Conservation (phyloP, 306 rosid genomes). For the Notholithocarpus densiflorus region DNA sequence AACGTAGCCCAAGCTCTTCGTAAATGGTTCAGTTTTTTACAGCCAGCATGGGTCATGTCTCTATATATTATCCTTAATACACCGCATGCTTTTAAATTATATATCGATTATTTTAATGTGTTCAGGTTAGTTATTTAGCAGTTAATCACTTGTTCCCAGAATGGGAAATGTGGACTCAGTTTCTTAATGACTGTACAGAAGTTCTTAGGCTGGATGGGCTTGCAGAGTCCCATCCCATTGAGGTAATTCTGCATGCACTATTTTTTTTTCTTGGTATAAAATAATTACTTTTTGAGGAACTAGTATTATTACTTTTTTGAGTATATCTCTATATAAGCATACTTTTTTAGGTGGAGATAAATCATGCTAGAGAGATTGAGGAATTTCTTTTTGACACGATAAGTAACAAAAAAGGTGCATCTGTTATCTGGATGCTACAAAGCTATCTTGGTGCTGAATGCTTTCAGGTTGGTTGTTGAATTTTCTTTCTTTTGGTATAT, state of each 20-base stretch:
- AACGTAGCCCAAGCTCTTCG: too few relatives aligned
- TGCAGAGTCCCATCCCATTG: constrained; percentile 91
- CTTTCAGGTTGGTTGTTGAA: constrained; percentile 70
- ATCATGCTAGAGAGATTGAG: constrained; percentile 85
- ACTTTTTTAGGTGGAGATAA: constrained; percentile 73
- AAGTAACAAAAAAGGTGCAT: constrained; percentile 92
- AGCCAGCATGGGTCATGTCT: constrained; percentile 2
- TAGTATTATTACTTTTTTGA: constrained; percentile 4
- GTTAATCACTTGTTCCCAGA: constrained; percentile 82
- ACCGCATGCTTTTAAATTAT: constrained; percentile 3
- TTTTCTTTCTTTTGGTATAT: constrained; percentile 1
- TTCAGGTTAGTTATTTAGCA: constrained; percentile 90
- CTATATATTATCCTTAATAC: background rate
- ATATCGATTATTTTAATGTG: background rate
- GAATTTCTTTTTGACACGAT: constrained; percentile 86
- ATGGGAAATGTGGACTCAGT: constrained; percentile 96
- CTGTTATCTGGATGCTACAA: constrained; percentile 90
- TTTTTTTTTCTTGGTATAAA: background rate
- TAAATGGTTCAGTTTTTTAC: too few relatives aligned
- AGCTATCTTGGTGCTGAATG: constrained; percentile 87
- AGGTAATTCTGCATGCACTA: constrained; percentile 45
- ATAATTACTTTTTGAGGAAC: background rate
- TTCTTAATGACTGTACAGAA: constrained; percentile 62
- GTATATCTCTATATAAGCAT: background rate
- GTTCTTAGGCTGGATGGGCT: constrained; percentile 90